Conservation (phyloP, 1,139 yeast species). For the Arxiozyma bovina region DNA sequence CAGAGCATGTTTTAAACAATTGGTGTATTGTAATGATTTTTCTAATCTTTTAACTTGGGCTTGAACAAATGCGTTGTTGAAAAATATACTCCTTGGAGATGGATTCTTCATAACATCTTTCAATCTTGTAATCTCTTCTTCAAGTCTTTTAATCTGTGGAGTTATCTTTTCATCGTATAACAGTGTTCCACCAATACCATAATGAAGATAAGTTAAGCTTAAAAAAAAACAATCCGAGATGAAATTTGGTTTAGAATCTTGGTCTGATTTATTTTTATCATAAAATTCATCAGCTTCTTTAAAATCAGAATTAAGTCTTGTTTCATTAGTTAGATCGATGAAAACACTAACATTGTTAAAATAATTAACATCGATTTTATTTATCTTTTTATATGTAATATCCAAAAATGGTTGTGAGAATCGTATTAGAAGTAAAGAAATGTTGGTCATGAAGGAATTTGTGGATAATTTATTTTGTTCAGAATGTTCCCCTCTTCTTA, state of each 20-base stretch:
- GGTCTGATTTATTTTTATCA: conserved; percentile 30
- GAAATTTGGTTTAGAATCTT: conserved; percentile 48
- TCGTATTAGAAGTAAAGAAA: conserved; percentile 55
- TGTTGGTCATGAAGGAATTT: conserved; percentile 77
- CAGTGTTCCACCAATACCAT: conserved; percentile 77
- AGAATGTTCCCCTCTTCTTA: conserved; percentile 81
- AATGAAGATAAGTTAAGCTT: conserved; percentile 71
- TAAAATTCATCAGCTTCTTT: conserved; percentile 58
- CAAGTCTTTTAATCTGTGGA: conserved; percentile 32
- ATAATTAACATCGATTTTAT: conserved; percentile 66
- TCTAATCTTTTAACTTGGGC: conserved; percentile 41
- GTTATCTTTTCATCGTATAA: conserved; percentile 50
- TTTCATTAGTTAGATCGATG: conserved; percentile 67
- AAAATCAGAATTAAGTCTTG: conserved; percentile 69
- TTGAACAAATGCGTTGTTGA: conserved; percentile 30
- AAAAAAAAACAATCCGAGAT: conserved; percentile 82
- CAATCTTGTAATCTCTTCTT: conserved; percentile 40
- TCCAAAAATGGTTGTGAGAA: conserved; percentile 82
- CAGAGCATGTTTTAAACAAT: conserved; percentile 45
- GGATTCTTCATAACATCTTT: conserved; percentile 17
- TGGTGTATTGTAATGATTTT: conserved; percentile 34
- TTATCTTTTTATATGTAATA: conserved; percentile 54
- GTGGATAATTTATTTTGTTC: conserved; percentile 58
- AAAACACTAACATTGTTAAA: conserved; percentile 40
- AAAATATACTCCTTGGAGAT: conserved; percentile 9